These are phyloP conservation scores for Solanum medicagineum DNA, from an alignment of 257 asterid species.

Conservation along the genomic window DNA sequence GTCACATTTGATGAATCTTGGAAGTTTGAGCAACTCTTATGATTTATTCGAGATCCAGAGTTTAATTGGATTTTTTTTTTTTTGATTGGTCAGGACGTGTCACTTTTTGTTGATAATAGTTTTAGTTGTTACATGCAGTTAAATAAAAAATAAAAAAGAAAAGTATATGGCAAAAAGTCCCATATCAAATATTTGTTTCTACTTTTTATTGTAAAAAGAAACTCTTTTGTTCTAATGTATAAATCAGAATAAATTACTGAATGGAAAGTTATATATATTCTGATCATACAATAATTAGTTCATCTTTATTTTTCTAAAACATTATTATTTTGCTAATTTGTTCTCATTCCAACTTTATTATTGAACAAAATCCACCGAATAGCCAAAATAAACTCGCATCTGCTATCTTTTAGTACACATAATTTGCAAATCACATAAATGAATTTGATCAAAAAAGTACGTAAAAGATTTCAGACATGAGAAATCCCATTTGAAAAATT, in stretches of 20 bases:
- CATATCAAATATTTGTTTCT: not conserved
- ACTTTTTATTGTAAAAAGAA: not conserved
- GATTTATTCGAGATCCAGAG: not conserved
- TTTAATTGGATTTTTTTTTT: not conserved
- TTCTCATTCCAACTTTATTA: not conserved
- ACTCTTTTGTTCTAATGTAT: not conserved
- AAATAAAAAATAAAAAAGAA: not conserved
- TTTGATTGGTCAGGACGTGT: not conserved
- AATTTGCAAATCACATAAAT: no score
- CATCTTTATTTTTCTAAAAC: not conserved
- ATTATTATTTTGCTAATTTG: not conserved
- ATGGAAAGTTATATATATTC: not conserved
- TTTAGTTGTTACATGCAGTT: not conserved
- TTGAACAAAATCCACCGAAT: not conserved
- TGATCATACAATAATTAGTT: not conserved
- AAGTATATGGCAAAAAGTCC: not conserved
- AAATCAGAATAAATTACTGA: not conserved
- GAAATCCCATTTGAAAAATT: not conserved
- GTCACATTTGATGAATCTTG: conserved; percentile 11
- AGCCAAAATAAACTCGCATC: not conserved
- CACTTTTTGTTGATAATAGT: not conserved
- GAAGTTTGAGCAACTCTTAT: conserved; percentile 7
- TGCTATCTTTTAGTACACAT: not conserved
- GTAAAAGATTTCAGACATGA: not conserved
- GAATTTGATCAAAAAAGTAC: no score